A percentile compares a stretch with the other conserved stretches of the same genome.
Conservation (phyloP, 75 land plant genomes). For the Pinus taeda region DNA sequence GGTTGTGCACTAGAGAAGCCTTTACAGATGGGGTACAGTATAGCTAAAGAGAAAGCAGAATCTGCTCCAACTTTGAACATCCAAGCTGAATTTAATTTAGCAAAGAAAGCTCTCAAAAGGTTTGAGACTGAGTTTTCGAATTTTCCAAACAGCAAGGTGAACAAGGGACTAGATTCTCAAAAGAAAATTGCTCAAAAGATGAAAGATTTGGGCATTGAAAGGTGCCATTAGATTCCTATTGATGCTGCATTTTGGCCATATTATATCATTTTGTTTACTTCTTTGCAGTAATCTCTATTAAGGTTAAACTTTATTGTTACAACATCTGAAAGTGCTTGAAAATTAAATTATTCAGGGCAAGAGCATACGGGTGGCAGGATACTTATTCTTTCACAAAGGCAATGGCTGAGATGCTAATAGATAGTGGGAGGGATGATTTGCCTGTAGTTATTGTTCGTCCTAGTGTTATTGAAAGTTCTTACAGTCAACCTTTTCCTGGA, state of each 20-base stretch:
- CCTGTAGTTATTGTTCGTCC: constrained; percentile 65
- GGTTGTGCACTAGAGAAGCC: constrained; percentile 20
- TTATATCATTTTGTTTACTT: too few species aligned
- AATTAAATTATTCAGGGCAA: constrained; percentile 34
- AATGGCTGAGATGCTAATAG: constrained; percentile 75
- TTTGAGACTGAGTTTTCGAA: neutral
- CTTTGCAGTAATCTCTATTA: neutral
- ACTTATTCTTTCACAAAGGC: constrained; percentile 81
- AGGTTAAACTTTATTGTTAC: neutral
- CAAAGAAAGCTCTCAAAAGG: constrained; percentile 10
- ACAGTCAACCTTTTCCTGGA: constrained; percentile 68
- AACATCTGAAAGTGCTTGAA: neutral
- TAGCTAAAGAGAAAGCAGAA: constrained; percentile 9
- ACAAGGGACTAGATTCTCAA: neutral
- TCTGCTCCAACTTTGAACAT: constrained; percentile 11
- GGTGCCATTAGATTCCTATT: constrained; percentile 9
- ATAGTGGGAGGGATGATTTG: constrained; percentile 20
- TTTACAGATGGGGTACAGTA: constrained; percentile 36
- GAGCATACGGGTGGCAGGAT: constrained; percentile 69
- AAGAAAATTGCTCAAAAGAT: constrained; percentile 9
- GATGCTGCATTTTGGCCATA: too few species aligned
- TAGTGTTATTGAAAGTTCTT: constrained; percentile 61
- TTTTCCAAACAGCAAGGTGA: too few species aligned
- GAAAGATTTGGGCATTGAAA: constrained; percentile 53
- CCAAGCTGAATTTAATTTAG: constrained; percentile 17